Evolutionary conservation across 768 basidiomycete genomes (phyloP).

Genomic region (Sarcodon sp.): DNA sequence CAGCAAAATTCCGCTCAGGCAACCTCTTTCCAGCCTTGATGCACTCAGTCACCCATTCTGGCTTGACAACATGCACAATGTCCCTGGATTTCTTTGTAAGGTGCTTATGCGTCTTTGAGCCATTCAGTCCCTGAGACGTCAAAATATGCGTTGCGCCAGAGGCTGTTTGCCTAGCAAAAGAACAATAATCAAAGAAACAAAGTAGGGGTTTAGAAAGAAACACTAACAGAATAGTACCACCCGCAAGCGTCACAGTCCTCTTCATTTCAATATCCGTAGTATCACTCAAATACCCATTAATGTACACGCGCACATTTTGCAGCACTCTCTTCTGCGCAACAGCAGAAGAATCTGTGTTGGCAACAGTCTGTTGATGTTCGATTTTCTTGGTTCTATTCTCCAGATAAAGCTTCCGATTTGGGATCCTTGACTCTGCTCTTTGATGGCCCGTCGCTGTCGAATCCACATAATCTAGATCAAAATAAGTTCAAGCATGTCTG

Average conservation of each 20-base stretch:
- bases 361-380: constrained; percentile 8
- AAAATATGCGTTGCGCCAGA: constrained; percentile 70
- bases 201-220: neutral
- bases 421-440: constrained; percentile 12
- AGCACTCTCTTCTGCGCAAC: constrained; percentile 17
- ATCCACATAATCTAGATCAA: constrained; percentile 36
- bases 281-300: constrained; percentile 53
- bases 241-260: constrained; percentile 47
- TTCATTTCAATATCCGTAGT: constrained; percentile 80
- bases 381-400: constrained; percentile 12
- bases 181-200: neutral
- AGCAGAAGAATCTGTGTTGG: constrained; percentile 9
- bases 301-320: constrained; percentile 44
- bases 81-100: constrained; percentile 37
- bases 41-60: constrained; percentile 67
- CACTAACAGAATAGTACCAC: constrained; percentile 49
- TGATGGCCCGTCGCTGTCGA: constrained; percentile 40
- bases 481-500: neutral
- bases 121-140: constrained; percentile 59
- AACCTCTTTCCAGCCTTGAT: constrained; percentile 44
- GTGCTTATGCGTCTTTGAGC: constrained; percentile 55
- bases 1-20: constrained; percentile 45
- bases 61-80: constrained; percentile 51
- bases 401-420: constrained; percentile 9
- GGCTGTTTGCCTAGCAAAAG: constrained; percentile 29